Evolutionary conservation across 345 rosid species (phyloP), one percentile per base, ranked within the genome.

Genomic region (Dimocarpus longan): DNA sequence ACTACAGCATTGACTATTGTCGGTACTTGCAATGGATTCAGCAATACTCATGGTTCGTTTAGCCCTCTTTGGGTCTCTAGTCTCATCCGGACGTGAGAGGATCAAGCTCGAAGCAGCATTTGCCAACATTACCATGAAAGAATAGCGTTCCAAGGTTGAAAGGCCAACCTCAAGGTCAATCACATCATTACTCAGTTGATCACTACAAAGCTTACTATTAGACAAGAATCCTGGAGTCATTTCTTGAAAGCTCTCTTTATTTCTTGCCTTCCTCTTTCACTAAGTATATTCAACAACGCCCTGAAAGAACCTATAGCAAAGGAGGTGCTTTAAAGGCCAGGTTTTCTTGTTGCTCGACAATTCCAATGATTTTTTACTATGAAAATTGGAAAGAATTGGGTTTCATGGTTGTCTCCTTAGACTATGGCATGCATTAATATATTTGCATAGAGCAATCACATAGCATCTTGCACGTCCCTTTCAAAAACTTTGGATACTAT

Each of bases 1-100:
- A 3, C 40, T 67, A 10, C 76, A 6, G 19, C 13, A 69, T 24
- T 18, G 21, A 48, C 76, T 68, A 24, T 56, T 46, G 24, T 50
- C 44, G 8, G 65, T 60, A 42, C 87, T 78, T 6, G 76, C 80
- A 0, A 76, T 39, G 11, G 89, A 79, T 60, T 90, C 89, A 1
- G 78, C 80, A 9, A 76, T 5, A 65, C 87, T 80, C 18, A 70
- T 60, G 3, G 79, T 78, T 59, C 84, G 67, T 64, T 73, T 87
- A 8, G 70, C 21, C 85, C 89, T 84, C 74, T 86, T 87, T 11
- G n/a, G 78, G 11, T 76, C 91, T 54, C 88, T 75, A 39, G 69
- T 64, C 13, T 82, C 87, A 1, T 81, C 81, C 0, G 68, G 59
- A 11, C 62, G 70, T 0, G 59, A 79, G 18, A 63, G 50, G 67